A percentile compares a stretch with the other conserved stretches of the same genome.
phyloP scores from a whole-genome alignment of 1,284 basidiomycete species.

The Amylostereum chailletii region DNA sequence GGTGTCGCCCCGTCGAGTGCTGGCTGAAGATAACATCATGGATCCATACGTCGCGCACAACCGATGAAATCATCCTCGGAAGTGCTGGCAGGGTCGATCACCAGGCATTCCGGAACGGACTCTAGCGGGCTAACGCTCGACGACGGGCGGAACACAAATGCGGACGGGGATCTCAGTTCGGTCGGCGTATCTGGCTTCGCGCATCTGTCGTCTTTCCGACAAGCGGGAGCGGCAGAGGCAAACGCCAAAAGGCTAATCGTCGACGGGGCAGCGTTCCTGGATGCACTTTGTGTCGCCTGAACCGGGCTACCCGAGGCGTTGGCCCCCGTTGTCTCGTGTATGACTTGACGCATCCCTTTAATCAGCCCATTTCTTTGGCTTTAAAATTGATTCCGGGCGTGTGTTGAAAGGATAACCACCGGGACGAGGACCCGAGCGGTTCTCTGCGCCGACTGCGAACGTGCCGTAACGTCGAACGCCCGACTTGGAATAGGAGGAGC shows the following conservation, averaged over 20 bases:
- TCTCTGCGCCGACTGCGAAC: no score
- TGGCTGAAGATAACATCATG: conserved; percentile 5
- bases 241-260: conserved; percentile 15
- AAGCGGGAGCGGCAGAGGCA: conserved; percentile 8
- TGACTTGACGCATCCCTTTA: no score
- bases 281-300: no score
- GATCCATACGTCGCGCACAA: background rate
- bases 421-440: no score
- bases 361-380: no score
- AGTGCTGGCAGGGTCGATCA: background rate
- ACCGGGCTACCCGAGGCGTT: no score
- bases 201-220: background rate
- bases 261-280: background rate
- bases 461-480: no score
- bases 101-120: background rate
- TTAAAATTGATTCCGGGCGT: no score
- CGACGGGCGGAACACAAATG: background rate
- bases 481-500: no score
- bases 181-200: conserved; percentile 8
- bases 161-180: conserved; percentile 8
- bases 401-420: no score
- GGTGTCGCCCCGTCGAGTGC: background rate
- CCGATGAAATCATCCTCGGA: conserved; percentile 5
- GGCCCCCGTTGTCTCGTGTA: no score
- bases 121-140: background rate